A percentile compares a stretch with the other conserved stretches of the same genome.
Conservation (phyloP, 768 basidiomycete genomes). For the Mycena sanguinolenta region DNA sequence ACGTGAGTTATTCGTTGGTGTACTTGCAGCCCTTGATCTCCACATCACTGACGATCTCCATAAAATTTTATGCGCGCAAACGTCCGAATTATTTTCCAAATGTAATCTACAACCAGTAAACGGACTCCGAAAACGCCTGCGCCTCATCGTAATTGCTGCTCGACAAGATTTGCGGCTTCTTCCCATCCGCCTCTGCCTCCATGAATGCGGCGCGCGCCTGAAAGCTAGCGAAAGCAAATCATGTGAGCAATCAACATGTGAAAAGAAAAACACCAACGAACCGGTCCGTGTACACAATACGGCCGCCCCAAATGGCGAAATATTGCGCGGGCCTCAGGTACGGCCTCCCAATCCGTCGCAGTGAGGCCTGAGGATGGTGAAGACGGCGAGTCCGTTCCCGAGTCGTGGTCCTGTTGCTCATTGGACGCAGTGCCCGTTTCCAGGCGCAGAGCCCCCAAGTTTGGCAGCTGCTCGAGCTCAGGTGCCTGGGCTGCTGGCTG, state of each 20-base stretch:
- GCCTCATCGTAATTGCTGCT: background rate
- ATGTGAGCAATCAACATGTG: background rate
- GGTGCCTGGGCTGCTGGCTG: background rate
- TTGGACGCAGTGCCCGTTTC: too few species aligned
- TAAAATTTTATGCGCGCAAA: background rate
- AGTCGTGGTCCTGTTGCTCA: too few species aligned
- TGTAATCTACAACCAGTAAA: conserved; percentile 1
- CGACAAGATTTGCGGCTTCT: background rate
- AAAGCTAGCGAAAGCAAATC: background rate
- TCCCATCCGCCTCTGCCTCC: background rate
- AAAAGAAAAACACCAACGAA: background rate
- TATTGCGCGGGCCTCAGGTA: background rate
- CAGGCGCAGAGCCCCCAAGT: background rate
- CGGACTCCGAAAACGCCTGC: conserved; percentile 2
- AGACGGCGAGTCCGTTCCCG: background rate
- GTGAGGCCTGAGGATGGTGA: too few species aligned
- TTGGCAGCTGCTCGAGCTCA: background rate
- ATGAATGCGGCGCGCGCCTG: background rate
- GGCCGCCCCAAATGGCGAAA: background rate
- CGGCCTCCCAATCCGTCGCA: background rate
- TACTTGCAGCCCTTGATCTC: too few species aligned
- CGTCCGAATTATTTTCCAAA: background rate
- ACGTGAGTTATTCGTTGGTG: too few species aligned
- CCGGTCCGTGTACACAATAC: background rate
- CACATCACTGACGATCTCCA: background rate